Percentiles rank a stretch among this genome's conserved stretches.
These are phyloP conservation scores for Plenodomus lindquistii DNA, from an alignment of 2,329 filamentous ascomycete species.

Conservation along the genomic window DNA sequence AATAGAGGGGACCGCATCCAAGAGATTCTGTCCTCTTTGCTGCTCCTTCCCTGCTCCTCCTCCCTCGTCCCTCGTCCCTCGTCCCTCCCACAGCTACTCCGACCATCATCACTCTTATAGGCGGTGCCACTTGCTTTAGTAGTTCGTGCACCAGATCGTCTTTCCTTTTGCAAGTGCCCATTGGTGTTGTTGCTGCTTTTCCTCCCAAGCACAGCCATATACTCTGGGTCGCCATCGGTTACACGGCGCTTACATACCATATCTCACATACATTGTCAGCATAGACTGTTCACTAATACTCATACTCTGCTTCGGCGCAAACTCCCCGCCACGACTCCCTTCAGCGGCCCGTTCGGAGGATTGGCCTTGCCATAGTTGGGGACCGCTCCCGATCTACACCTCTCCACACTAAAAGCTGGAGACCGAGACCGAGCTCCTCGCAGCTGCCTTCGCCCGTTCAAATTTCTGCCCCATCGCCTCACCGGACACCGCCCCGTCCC, in stretches of 20 bases:
- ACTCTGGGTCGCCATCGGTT: constrained; percentile 4
- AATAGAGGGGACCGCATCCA: constrained; percentile 13
- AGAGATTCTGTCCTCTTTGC: constrained; percentile 6
- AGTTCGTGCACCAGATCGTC: neutral
- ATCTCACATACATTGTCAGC: constrained; percentile 11
- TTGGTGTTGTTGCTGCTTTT: constrained; percentile 25
- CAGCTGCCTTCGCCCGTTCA: constrained; percentile 12
- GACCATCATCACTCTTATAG: constrained; percentile 6
- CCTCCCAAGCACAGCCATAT: constrained; percentile 14
- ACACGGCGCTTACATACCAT: constrained; percentile 7
- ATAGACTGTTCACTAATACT: constrained; percentile 22
- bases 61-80: constrained; percentile 5
- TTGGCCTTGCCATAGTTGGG: constrained; percentile 5
- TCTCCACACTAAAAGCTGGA: constrained; percentile 23
- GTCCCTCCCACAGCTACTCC: constrained; percentile 3
- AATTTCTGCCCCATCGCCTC: constrained; percentile 2
- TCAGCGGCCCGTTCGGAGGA: constrained; percentile 5
- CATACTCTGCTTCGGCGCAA: constrained; percentile 21
- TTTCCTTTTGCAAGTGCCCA: constrained; percentile 1
- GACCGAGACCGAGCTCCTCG: constrained; percentile 27
- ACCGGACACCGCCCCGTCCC: constrained; percentile 1
- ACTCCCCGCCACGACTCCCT: constrained; percentile 21
- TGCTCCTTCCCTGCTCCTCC: constrained; percentile 10
- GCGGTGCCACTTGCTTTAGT: constrained; percentile 4
- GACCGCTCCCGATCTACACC: constrained; percentile 16